Evolutionary conservation across 1,139 yeast species (phyloP).

Genomic region (Suhomyces coccinellae): DNA sequence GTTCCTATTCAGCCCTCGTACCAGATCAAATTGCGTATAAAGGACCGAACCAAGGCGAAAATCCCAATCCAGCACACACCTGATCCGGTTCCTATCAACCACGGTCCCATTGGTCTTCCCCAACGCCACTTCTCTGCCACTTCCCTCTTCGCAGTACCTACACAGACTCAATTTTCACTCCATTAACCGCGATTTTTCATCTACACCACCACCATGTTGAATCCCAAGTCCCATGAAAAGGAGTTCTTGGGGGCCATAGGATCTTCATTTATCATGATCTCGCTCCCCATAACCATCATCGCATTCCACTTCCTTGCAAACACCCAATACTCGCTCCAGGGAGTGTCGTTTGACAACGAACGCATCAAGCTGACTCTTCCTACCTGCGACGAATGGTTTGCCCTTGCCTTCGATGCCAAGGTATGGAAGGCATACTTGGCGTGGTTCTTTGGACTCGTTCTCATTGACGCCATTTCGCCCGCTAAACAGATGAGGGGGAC

Average conservation of each 20-base stretch:
- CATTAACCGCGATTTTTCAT: slow-evolving; percentile 1
- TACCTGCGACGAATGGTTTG: slow-evolving; percentile 25
- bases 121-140: neutral
- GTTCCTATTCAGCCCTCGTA: too few relatives aligned
- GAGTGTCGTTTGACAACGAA: slow-evolving; percentile 44
- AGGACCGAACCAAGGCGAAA: too few relatives aligned
- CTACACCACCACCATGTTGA: slow-evolving; percentile 34
- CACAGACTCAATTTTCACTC: neutral
- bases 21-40: too few relatives aligned
- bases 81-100: neutral
- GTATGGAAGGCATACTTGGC: slow-evolving; percentile 66
- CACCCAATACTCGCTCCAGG: slow-evolving; percentile 53
- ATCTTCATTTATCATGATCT: slow-evolving; percentile 62
- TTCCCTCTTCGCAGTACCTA: neutral
- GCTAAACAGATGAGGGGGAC: slow-evolving; percentile 72
- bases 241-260: slow-evolving; percentile 85
- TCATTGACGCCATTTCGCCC: slow-evolving; percentile 69
- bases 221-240: slow-evolving; percentile 66
- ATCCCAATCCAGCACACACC: too few relatives aligned
- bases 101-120: neutral
- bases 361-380: slow-evolving; percentile 34
- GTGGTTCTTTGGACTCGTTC: slow-evolving; percentile 72
- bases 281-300: slow-evolving; percentile 65
- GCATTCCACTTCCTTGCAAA: slow-evolving; percentile 60
- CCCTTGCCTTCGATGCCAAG: slow-evolving; percentile 34